Base-by-base conservation (phyloP, 495 filamentous ascomycete genomes). In the Penicillium taxi region DNA sequence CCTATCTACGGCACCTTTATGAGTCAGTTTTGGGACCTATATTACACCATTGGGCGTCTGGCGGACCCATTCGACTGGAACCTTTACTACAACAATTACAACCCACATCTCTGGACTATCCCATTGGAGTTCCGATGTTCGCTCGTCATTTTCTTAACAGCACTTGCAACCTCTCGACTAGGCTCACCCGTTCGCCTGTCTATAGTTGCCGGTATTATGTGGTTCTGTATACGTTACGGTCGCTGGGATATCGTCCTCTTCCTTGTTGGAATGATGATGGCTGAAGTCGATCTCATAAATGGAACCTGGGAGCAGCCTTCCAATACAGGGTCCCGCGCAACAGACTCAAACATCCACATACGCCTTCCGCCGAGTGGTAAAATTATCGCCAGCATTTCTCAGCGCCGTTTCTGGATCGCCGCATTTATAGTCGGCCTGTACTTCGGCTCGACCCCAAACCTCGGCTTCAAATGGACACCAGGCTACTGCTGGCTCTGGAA, bases 31-130 rank as follows among this genome's bases (percentile, higher is more conserved):
- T 52, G 62, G 64, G 61, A 67, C 19, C 73, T 69, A 56, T 61
- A 69, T 33, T 30, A 47, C 12, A 71, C 71, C 1, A 49, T 75
- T 5, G 66, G 63, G 24, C 59, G 60, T 18, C 56, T 80, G 9
- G 49, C 64, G 45, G 69, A 75, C 53, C 67, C 69, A 12, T 78
- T 73, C 59, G 56, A 66, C 16, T 77, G 73, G 70, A 62, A 64
- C 13, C 41, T 64, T 0, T 72, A 69, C 35, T 69, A 77, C 51
- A 64, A 67, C 28, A 66, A 72, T 17, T 80, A 82, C 46, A 80
- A 84, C 34, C 72, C 77, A 4, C 78, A 82, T 41, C 60, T 83
- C 0, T 84, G 80, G 80, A 84, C 80, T 16, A 81, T 84, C n/a
- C 80, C 80, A 0, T 70, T 83, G 17, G 80, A 84, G 50, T 81